Percentiles rank a stretch among this genome's conserved stretches.
phyloP scores from a whole-genome alignment of 768 basidiomycete species.

The Psilocybe subaeruginosa region DNA sequence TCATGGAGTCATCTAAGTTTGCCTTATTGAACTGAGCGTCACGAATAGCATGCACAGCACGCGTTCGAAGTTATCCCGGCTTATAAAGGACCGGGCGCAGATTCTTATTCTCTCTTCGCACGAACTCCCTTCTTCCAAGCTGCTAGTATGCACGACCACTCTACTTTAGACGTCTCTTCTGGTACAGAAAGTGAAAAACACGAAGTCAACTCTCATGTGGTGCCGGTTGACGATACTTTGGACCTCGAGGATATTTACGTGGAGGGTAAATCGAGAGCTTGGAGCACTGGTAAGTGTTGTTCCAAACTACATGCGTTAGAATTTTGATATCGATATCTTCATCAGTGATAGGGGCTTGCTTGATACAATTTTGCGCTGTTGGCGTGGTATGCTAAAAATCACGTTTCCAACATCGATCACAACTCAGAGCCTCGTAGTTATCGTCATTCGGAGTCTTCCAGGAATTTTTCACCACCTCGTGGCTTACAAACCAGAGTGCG shows the following conservation, averaged over 20 bases:
- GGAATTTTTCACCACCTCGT: constrained; percentile 7
- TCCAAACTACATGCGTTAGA: background rate
- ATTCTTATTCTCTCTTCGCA: background rate
- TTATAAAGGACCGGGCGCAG: background rate
- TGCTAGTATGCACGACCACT: background rate
- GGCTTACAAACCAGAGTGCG: background rate
- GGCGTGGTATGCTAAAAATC: constrained; percentile 1
- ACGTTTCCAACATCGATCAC: background rate
- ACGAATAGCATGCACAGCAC: background rate
- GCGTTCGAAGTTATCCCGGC: background rate
- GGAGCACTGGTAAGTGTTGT: background rate
- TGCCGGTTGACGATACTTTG: background rate
- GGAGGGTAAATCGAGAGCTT: background rate
- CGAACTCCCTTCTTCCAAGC: background rate
- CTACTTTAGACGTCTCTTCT: background rate
- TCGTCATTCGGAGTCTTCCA: constrained; percentile 17
- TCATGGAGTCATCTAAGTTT: background rate
- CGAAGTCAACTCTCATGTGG: background rate
- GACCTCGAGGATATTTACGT: background rate
- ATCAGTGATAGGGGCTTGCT: background rate
- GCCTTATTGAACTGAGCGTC: background rate
- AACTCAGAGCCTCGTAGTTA: background rate
- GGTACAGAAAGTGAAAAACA: background rate
- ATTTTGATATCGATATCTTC: background rate
- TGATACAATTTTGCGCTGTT: constrained; percentile 10